Conservation (phyloP, 805 yeast genomes). For the Pichia gijzeniarum region DNA sequence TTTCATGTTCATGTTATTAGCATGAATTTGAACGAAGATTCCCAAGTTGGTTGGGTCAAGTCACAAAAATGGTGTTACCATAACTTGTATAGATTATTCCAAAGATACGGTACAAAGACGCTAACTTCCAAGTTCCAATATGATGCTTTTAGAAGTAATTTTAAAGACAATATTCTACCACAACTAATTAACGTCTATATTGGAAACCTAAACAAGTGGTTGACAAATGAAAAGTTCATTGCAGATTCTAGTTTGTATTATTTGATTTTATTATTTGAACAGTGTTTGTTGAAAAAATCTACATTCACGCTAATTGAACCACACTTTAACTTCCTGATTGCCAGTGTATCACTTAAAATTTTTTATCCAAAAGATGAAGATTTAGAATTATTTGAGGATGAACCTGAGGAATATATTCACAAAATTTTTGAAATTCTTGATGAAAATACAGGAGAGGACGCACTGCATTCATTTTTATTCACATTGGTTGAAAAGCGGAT, state of each 20-base stretch:
- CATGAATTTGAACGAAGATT: slow-evolving; percentile 49
- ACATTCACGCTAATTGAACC: slow-evolving; percentile 71
- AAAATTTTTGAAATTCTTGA: slow-evolving; percentile 59
- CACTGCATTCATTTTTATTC: slow-evolving; percentile 67
- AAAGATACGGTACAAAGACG: slow-evolving; percentile 56
- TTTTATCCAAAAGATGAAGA: slow-evolving; percentile 67
- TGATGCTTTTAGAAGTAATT: slow-evolving; percentile 52
- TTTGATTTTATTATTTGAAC: slow-evolving; percentile 57
- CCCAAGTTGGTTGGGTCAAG: slow-evolving; percentile 60
- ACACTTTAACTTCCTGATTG: slow-evolving; percentile 55
- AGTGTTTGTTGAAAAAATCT: slow-evolving; percentile 48
- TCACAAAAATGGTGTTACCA: slow-evolving; percentile 87
- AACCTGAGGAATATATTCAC: slow-evolving; percentile 89
- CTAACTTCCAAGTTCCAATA: slow-evolving; percentile 46
- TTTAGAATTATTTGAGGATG: slow-evolving; percentile 74
- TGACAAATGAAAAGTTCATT: slow-evolving; percentile 59
- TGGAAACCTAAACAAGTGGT: slow-evolving; percentile 68
- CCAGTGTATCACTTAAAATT: slow-evolving; percentile 74
- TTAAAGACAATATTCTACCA: slow-evolving; percentile 58
- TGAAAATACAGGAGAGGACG: slow-evolving; percentile 61
- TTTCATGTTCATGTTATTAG: slow-evolving; percentile 66
- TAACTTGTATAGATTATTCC: slow-evolving; percentile 64
- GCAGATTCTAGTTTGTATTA: slow-evolving; percentile 58
- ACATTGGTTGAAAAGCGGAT: slow-evolving; percentile 67
- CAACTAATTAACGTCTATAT: slow-evolving; percentile 61